Percentiles rank a stretch among this genome's conserved stretches.
Evolutionary conservation across 805 yeast species (phyloP).

Genomic region (Barnettozyma wickerhamii): DNA sequence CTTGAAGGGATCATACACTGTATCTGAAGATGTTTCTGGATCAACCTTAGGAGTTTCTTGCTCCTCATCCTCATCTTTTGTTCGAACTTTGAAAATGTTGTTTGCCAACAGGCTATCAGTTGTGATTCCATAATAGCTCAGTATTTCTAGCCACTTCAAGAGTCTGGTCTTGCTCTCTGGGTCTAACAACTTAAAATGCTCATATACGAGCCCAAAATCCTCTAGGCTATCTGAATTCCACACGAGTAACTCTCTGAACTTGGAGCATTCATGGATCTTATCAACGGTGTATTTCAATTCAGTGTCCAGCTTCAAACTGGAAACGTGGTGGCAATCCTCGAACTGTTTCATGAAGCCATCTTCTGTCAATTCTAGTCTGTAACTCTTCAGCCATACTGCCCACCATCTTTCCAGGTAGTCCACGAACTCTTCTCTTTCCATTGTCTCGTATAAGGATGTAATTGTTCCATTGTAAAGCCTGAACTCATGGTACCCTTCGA

Average conservation of each 20-base stretch:
- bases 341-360: slow-evolving; percentile 32
- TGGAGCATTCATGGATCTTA: slow-evolving; percentile 4
- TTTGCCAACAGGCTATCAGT: slow-evolving; percentile 13
- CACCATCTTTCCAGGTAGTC: slow-evolving; percentile 31
- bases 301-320: slow-evolving; percentile 21
- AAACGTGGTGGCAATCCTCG: slow-evolving; percentile 21
- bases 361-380: slow-evolving; percentile 25
- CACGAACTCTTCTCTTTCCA: slow-evolving; percentile 17
- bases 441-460: slow-evolving; percentile 12
- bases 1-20: slow-evolving; percentile 27
- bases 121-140: slow-evolving; percentile 12
- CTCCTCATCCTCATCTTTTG: slow-evolving; percentile 21
- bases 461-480: slow-evolving; percentile 24
- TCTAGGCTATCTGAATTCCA: slow-evolving; percentile 12
- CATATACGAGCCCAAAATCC: slow-evolving; percentile 21
- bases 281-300: slow-evolving; percentile 13
- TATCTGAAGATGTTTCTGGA: slow-evolving; percentile 9
- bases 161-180: slow-evolving; percentile 11
- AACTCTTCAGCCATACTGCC: slow-evolving; percentile 30
- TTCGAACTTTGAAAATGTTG: slow-evolving; percentile 22
- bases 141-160: slow-evolving; percentile 20
- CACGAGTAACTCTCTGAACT: slow-evolving; percentile 18
- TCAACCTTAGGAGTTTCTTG: slow-evolving; percentile 5
- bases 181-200: slow-evolving; percentile 9
- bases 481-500: slow-evolving; percentile 24